Evolutionary conservation across 805 yeast species (phyloP), one percentile per base, ranked within the genome.

Genomic region (Ogataea dorogensis): DNA sequence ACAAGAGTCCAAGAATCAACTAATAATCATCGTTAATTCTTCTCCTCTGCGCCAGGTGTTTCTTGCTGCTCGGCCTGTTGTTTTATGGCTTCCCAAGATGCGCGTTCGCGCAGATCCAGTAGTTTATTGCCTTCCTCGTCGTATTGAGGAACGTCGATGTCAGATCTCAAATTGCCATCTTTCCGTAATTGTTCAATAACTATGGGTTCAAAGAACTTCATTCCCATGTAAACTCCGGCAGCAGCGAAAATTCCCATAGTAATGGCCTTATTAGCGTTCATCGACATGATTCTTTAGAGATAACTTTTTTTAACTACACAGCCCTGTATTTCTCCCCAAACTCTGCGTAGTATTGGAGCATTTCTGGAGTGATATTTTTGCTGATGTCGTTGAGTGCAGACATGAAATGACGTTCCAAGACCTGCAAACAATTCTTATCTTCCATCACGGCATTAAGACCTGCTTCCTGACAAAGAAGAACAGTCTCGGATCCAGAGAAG

Each of bases 401-500:
- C 17, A 73, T 79, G 38, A 58, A 58, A 57, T 93, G 96, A 20
- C 66, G 65, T 42, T 66, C 68, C n/a, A 61, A 58, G 0, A 89
- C 94, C 5, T 49, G 47, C 1, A 53, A 52, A 7, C 84, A 71
- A 4, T 76, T 64, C 5, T 72, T 59, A 44, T 84, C 64, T 48
- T 86, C 96, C 81, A 86, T 87, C 40, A 93, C 79, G 0, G 98
- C 96, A n/a, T 84, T 77, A 9, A 93, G 64, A 2, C 98, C 98
- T 0, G 98, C 96, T 59, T 91, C 97, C 58, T 89, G 98, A 51
- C 96, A 86, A 14, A 91, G 59, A 14, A 88, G 69, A 0, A 89
- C 95, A 24, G 93, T 86, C 59, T 93, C 98, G 0, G 98, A 96
- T 23, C 99, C 99, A 0, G 97, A 88, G 53, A 95, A 88, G 0